Evolutionary conservation across 495 filamentous ascomycete genomes (phyloP), one percentile per base, ranked within the genome.

Genomic region (Annulohypoxylon moriforme): DNA sequence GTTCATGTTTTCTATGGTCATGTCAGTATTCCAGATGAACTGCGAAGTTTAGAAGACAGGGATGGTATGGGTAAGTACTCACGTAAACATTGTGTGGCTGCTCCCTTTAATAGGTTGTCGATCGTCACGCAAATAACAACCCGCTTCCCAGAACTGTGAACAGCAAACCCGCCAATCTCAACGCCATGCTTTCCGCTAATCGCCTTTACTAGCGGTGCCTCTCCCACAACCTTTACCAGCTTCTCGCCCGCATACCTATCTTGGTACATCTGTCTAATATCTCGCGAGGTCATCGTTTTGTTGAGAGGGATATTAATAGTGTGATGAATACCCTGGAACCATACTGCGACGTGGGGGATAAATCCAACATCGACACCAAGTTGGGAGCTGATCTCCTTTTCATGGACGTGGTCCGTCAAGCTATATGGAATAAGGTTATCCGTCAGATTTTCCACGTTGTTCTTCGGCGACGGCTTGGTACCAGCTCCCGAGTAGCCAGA

Each of bases 311-410:
- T 93, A 79, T 87, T 92, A 80, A 98, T 94, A 36, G 94, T 92
- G 81, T 97, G 94, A 71, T 89, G 91, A 74, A 99, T 99, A 58
- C 96, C 96, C 80, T 96, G 93, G 88, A 99, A 99, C 96, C 96
- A 98, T 24, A 92, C 88, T 16, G 94, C 94, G 18, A 99, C 96
- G 79, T 99, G 96, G 34, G 96, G 96, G 63, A 96, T 90, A 77
- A 99, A 99, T 6, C 93, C 92, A 24, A 97, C 88, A 46, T 89
- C 84, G 18, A 84, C 85, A 47, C 92, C 93, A 9, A 98, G 87
- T 78, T 95, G 94, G 49, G 79, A 73, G 76, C 88, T 90, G 67
- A 98, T 95, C 81, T 99, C 96, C 60, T 88, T 88, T 85, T 99
- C 96, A 81, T 99, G 96, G 70, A 99, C 93, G 85, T 99, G 96